These are phyloP conservation scores for Botrytis fragariae DNA, from an alignment of 2,329 filamentous ascomycete genomes.

Conservation along the genomic window DNA sequence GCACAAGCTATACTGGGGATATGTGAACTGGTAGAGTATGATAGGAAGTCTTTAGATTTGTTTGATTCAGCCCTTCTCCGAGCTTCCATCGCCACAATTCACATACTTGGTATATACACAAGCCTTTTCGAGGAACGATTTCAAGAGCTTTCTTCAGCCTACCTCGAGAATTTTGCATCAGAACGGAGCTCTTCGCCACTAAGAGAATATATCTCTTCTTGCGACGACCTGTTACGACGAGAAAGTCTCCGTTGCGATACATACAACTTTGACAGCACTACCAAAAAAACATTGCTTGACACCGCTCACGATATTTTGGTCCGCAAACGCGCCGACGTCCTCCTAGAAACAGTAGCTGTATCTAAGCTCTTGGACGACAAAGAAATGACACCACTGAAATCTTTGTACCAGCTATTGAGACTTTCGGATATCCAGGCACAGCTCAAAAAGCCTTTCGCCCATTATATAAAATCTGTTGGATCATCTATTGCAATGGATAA, in stretches of 20 bases:
- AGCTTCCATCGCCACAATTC: constrained; percentile 76
- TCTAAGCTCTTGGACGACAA: constrained; percentile 69
- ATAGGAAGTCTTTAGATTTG: constrained; percentile 57
- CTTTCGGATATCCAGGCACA: constrained; percentile 67
- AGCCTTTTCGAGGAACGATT: constrained; percentile 77
- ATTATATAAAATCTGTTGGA: constrained; percentile 75
- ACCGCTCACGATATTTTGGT: constrained; percentile 73
- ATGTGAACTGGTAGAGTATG: constrained; percentile 71
- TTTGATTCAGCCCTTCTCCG: constrained; percentile 67
- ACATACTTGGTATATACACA: constrained; percentile 79
- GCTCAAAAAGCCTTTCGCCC: constrained; percentile 70
- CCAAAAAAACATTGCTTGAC: constrained; percentile 72
- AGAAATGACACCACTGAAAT: constrained; percentile 67
- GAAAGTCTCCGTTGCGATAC: constrained; percentile 76
- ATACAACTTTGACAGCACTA: constrained; percentile 80
- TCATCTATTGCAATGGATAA: constrained; percentile 77
- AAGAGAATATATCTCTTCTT: constrained; percentile 71
- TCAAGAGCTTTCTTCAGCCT: constrained; percentile 63
- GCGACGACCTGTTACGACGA: constrained; percentile 63
- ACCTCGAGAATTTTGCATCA: constrained; percentile 68
- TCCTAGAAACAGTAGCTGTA: constrained; percentile 66
- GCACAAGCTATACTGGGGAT: constrained; percentile 55
- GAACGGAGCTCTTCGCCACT: constrained; percentile 61
- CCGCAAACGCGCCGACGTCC: constrained; percentile 60
- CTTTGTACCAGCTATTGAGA: constrained; percentile 74